Base-by-base conservation (phyloP, 495 filamentous ascomycete genomes). In the Halenospora varia region DNA sequence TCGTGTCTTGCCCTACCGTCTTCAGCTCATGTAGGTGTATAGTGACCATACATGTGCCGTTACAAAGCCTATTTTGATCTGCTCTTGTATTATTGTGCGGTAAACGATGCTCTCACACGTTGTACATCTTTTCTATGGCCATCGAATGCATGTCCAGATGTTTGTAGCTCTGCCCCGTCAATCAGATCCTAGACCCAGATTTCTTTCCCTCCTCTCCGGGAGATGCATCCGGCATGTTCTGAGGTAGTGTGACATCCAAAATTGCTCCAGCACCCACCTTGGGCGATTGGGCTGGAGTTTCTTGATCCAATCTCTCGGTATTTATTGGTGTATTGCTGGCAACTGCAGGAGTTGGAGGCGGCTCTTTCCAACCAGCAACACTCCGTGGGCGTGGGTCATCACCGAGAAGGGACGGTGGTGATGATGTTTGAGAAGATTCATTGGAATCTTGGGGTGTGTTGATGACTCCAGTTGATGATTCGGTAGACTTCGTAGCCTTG, bases 211-310 rank as follows among this genome's bases (percentile, higher is more conserved):
- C 13, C 6, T 35, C 13, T 4, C 13, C 29, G 4, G 8, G 42
- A 51, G 25, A 2, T 22, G 15, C 47, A 20, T 57, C 23, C 2
- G 57, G 54, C 39, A 15, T 53, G n/a, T 64, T 48, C 8, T 64
- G 61, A 20, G 62, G 57, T 40, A 64, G 42, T 3, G 57, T 64
- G 9, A 51, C 47, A 41, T 64, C 57, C 13, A 64, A 39, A 29
- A 57, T 58, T 2, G 41, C 54, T 23, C 57, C 51, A 2, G 51
- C 23, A 46, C 58, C 44, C 4, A 57, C 42, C 11, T 9, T 15
- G 13, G 57, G 57, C 10, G 49, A 13, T 50, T 24, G 6, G 10
- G 45, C 50, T n/a, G 57, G 41, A 3, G 20, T 1, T 15, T 50
- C 53, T 0, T 25, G 50, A 10, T 17, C 29, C 2, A 51, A 3